These are phyloP conservation scores for Skeletonema grethae DNA, from an alignment of 108 stramenopile genomes.

Conservation along the genomic window DNA sequence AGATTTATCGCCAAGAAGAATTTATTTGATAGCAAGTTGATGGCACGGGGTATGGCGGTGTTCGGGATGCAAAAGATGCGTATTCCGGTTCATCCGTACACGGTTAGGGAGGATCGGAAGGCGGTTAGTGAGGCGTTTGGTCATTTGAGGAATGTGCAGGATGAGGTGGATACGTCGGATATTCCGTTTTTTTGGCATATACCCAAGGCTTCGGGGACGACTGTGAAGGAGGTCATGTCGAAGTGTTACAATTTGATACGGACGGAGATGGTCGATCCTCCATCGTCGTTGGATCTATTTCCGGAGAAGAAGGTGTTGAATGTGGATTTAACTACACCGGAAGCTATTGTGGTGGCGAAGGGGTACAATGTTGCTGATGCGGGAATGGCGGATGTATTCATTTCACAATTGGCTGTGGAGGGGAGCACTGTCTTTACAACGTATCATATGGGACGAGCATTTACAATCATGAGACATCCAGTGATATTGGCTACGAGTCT, in stretches of 20 bases:
- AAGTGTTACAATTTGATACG: constrained; percentile 32
- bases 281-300: constrained; percentile 29
- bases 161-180: constrained; percentile 16
- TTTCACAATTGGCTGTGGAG: constrained; percentile 35
- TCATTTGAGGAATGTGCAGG: constrained; percentile 26
- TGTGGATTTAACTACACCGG: constrained; percentile 37
- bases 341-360: constrained; percentile 22
- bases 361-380: constrained; percentile 15
- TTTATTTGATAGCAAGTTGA: constrained; percentile 40
- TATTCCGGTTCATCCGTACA: constrained; percentile 27
- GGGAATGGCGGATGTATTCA: constrained; percentile 35
- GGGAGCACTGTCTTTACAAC: constrained; percentile 35
- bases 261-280: constrained; percentile 40
- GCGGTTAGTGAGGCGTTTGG: constrained; percentile 14
- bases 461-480: constrained; percentile 47
- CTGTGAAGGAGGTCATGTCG: constrained; percentile 37
- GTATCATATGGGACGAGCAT: constrained; percentile 31
- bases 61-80: constrained; percentile 45
- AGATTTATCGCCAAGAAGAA: constrained; percentile 23
- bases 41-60: constrained; percentile 31
- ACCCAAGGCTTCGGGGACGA: constrained; percentile 40
- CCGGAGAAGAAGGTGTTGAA: constrained; percentile 22
- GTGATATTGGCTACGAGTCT: constrained; percentile 31
- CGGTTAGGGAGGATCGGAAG: constrained; percentile 15
- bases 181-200: constrained; percentile 47